These are phyloP conservation scores for Colletotrichum siamense DNA, from an alignment of 2,329 filamentous ascomycete genomes.

Conservation along the genomic window DNA sequence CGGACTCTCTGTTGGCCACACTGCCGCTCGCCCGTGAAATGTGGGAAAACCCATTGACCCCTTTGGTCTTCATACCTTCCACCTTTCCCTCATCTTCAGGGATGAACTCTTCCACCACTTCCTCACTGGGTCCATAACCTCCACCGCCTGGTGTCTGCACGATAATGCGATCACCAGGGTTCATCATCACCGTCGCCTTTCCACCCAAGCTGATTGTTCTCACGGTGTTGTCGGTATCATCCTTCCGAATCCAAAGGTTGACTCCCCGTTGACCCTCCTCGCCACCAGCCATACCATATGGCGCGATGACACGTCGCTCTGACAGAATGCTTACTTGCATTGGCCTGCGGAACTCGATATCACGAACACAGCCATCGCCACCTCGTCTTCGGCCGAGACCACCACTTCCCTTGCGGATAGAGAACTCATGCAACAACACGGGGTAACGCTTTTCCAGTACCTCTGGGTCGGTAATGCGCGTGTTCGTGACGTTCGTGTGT, in stretches of 20 bases:
- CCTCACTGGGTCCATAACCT: not conserved
- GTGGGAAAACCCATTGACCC: not conserved
- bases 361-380: not conserved
- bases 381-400: not conserved
- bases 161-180: not conserved
- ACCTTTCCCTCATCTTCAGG: not conserved
- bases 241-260: not conserved
- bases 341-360: not conserved
- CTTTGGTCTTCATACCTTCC: not conserved
- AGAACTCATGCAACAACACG: slow-evolving; percentile 35
- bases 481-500: slow-evolving; percentile 43
- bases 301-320: not conserved
- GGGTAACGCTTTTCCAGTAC: slow-evolving; percentile 40
- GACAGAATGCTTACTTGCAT: not conserved
- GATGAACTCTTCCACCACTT: not conserved
- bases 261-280: not conserved
- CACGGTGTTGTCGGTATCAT: not conserved
- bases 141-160: not conserved
- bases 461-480: slow-evolving; percentile 41
- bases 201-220: not conserved
- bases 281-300: not conserved
- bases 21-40: not conserved
- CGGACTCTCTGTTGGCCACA: not conserved
- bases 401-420: slow-evolving; percentile 27
- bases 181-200: not conserved